Evolutionary conservation across 2,329 filamentous ascomycete genomes (phyloP).

Genomic region (Fusarium temperatum): DNA sequence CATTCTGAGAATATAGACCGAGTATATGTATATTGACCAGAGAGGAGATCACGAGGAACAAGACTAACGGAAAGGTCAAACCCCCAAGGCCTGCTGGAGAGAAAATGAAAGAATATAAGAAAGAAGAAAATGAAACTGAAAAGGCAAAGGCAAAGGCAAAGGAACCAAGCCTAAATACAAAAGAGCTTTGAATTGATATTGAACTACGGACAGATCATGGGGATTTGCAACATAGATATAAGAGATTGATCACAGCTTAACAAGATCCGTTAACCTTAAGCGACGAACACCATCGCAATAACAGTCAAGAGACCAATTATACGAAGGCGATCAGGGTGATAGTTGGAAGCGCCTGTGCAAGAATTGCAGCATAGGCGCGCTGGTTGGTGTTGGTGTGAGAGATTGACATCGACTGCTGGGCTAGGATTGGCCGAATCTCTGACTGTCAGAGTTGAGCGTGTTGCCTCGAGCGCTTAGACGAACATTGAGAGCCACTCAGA

Average conservation of each 20-base stretch:
- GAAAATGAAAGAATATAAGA: conserved; percentile 9
- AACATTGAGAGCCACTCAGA: conserved; percentile 31
- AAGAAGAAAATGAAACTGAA: conserved; percentile 3
- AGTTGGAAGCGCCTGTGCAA: conserved; percentile 38
- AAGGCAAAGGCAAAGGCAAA: neutral
- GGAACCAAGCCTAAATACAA: neutral
- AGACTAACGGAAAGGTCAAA: conserved; percentile 10
- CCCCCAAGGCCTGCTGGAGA: conserved; percentile 18
- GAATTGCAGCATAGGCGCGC: conserved; percentile 40
- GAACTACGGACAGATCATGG: neutral
- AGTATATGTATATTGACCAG: neutral
- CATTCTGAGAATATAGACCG: conserved; percentile 12
- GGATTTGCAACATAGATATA: conserved; percentile 36
- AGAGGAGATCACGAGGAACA: neutral
- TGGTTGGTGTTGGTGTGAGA: conserved; percentile 19
- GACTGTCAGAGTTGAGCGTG: conserved; percentile 3
- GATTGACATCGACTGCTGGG: conserved; percentile 13
- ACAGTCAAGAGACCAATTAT: conserved; percentile 30
- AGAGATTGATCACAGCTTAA: conserved; percentile 24
- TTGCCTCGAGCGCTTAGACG: conserved; percentile 36
- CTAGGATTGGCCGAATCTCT: conserved; percentile 31
- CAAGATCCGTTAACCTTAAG: conserved; percentile 16
- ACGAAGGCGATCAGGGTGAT: conserved; percentile 18
- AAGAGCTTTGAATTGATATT: neutral
- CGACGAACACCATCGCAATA: conserved; percentile 19